Evolutionary conservation across 2,329 filamentous ascomycete species (phyloP).

Genomic region (Xylariaceae sp.): DNA sequence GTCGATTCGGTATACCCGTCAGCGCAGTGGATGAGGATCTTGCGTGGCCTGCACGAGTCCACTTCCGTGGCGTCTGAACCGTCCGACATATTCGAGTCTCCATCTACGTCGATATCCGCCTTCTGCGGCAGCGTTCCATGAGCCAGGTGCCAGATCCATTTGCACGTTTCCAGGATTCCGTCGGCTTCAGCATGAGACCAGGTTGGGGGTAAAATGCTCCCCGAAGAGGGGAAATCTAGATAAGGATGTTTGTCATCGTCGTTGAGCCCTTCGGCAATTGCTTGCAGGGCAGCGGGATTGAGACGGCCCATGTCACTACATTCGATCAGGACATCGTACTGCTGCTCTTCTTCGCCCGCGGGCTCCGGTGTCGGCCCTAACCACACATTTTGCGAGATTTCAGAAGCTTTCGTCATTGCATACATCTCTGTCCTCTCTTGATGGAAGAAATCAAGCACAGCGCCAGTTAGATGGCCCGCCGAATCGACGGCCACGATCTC

Average conservation of each 20-base stretch:
- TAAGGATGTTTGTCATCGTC: constrained; percentile 35
- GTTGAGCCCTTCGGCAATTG: constrained; percentile 54
- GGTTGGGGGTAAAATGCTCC: constrained; percentile 81
- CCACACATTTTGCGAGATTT: constrained; percentile 87
- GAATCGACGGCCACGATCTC: constrained; percentile 74
- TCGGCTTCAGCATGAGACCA: constrained; percentile 82
- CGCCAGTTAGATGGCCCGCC: constrained; percentile 65
- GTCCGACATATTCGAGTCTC: constrained; percentile 40
- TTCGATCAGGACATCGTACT: constrained; percentile 84
- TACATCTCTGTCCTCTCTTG: constrained; percentile 92
- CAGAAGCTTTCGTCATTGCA: constrained; percentile 81
- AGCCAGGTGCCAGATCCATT: constrained; percentile 82
- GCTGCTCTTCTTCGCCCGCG: constrained; percentile 49
- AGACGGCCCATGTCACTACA: constrained; percentile 80
- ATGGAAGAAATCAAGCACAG: constrained; percentile 82
- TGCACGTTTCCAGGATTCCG: constrained; percentile 78
- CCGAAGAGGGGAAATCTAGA: constrained; percentile 87
- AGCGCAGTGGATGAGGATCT: constrained; percentile 84
- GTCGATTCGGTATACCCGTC: constrained; percentile 97
- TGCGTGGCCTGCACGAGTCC: constrained; percentile 46
- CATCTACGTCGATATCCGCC: constrained; percentile 30
- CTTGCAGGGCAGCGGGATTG: constrained; percentile 61
- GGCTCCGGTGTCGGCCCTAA: constrained; percentile 81
- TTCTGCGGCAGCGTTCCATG: constrained; percentile 51
- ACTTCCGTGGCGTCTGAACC: constrained; percentile 26